Base-by-base conservation (phyloP, 345 rosid species). In the Salix caprea region DNA sequence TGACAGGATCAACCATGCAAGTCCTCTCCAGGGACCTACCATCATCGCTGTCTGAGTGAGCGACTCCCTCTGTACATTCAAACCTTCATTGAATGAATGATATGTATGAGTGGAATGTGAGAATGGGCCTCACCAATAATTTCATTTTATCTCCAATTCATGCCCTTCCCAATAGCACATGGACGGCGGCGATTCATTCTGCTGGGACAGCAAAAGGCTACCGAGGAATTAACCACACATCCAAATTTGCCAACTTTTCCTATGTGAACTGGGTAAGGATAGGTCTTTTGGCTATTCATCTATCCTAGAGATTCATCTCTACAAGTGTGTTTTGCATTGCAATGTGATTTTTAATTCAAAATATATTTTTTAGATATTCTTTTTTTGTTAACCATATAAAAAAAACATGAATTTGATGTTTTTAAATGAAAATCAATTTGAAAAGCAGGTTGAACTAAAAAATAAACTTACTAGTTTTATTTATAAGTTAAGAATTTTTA, bases 101-200 rank as follows among this genome's bases (percentile, higher is more conserved):
- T 56, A 16, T 70, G 48, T 40, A 16, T 70, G 48, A 24, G 58
- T 60, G 23, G 44, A 42, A 66, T 50, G 50, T 16, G 15, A 36
- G n/a, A 6, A 15, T 61, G 76, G 54, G 52, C 50, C 75, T 74
- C 81, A 74, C 73, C 79, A 79, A 76, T 81, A 81, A 71, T 84
- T 79, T 77, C 66, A 42, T 34, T 67, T 28, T 56, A 42, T 69
- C 75, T 50, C 46, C 21, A 19, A 19, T 23, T 39, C n/a, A 15
- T 13, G 71, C 60, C 65, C 56, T 23, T 32, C 13, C 64, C 65
- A 58, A 67, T 65, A 77, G 78, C 82, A 78, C 84, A 75, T 80
- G 80, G 79, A 64, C 6, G 7, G 56, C 69, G 56, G 56, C 69
- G 56, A 65, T 74, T 73, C 14, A 54, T 65, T 30, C 67, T 77